Base-by-base conservation (phyloP, 2,329 filamentous ascomycete species). In the Botrytis porri region DNA sequence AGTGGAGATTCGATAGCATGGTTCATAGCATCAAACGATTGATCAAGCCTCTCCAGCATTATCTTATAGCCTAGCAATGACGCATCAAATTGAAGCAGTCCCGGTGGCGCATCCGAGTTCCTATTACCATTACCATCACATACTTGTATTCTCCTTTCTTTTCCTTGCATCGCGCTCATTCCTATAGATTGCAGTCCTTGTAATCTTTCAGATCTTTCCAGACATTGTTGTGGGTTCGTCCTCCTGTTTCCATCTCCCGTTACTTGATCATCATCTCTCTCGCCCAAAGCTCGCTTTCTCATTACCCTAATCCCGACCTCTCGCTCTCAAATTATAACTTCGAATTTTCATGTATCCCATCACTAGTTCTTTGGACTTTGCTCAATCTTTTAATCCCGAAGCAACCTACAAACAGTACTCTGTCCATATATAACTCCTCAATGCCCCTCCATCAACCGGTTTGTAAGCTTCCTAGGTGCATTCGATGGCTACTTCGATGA, bases 401-500 rank as follows among this genome's bases (percentile, higher is more conserved):
- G 20, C 32, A 51, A 37, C 43, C 43, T 66, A 51, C 62, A 39
- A 51, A 51, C 63, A 5, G 63, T 66, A 66, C 32, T 48, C 29
- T 66, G 12, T 16, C 43, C 63, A 51, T 51, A 66, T 22, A 16
- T 20, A 51, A 66, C 37, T 8, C 63, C 43, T 22, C 43, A 51
- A 51, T 51, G 29, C 45, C 37, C 32, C 8, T 51, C 43, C 45
- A n/a, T 66, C 32, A 39, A 54, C 32, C 32, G 51, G 16, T 43
- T 25, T 39, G 48, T 4, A 35, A 4, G 14, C n/a, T 61, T 70
- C 67, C 35, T 25, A 62, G 69, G 69, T 37, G 63, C 63, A 60
- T 61, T 57, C 63, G 20, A 76, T 73, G n/a, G 74, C 75, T 14
- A 54, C 48, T 51, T 74, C 72, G 43, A 77, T 48, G 29, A 71